Evolutionary conservation across 1,139 yeast genomes (phyloP).

Genomic region (Meyerozyma smithsonii): DNA sequence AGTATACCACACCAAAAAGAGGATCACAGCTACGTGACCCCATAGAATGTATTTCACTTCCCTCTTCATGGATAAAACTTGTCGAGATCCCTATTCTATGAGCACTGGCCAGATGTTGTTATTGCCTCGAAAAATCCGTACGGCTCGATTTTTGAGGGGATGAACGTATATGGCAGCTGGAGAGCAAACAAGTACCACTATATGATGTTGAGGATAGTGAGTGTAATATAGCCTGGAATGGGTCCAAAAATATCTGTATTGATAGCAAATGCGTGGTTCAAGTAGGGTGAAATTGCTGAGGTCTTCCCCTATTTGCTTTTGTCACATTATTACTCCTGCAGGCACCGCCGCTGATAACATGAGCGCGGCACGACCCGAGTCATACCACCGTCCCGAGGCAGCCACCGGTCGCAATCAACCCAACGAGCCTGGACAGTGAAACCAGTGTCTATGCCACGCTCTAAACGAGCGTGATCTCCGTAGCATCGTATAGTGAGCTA

Average conservation of each 20-base stretch:
- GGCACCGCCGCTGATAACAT: background rate
- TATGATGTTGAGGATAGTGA: background rate
- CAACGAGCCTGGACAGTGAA: no score
- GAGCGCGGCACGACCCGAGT: no score
- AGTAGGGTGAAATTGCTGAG: slow-evolving; percentile 1
- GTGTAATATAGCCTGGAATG: no score
- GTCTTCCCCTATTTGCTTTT: slow-evolving; percentile 1
- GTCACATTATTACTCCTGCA: background rate
- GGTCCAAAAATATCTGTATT: no score
- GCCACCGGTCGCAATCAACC: no score
- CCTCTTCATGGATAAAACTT: slow-evolving; percentile 37
- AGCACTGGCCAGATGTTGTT: background rate
- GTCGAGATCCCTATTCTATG: no score
- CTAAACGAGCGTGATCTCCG: no score
- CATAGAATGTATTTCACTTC: slow-evolving; percentile 58
- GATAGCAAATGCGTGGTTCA: background rate
- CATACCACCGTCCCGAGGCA: no score
- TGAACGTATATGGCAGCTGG: background rate
- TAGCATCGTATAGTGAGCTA: no score
- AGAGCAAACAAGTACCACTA: background rate
- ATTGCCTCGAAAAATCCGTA: background rate
- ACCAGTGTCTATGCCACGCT: no score
- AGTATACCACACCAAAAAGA: slow-evolving; percentile 56
- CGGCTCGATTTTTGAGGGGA: background rate
- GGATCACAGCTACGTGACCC: slow-evolving; percentile 52